These are phyloP conservation scores for Lentinula sp. DNA, from an alignment of 768 basidiomycete genomes.

Conservation along the genomic window DNA sequence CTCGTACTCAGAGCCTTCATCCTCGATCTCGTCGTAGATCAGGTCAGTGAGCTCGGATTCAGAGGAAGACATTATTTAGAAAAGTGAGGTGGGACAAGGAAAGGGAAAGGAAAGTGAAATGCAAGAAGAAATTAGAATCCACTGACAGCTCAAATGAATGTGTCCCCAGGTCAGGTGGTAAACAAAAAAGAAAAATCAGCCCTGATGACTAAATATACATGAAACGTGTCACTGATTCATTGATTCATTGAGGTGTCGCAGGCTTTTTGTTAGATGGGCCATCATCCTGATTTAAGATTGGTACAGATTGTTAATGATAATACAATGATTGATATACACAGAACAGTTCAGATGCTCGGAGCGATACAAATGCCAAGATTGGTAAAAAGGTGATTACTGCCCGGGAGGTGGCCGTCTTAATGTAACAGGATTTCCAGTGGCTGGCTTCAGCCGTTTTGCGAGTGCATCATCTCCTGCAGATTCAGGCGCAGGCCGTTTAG, in stretches of 20 bases:
- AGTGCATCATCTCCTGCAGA: constrained; percentile 3
- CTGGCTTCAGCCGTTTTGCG: constrained; percentile 10
- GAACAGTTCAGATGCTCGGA: no score
- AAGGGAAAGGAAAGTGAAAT: not conserved
- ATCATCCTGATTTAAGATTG: no score
- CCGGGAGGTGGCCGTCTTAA: constrained; percentile 7
- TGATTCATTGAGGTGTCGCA: no score
- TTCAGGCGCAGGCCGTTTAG: constrained; percentile 4
- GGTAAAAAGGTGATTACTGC: not conserved
- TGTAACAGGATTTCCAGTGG: not conserved
- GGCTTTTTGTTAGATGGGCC: no score
- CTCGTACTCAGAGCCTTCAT: not conserved
- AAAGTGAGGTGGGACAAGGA: not conserved
- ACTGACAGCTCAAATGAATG: not conserved
- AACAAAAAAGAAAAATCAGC: not conserved
- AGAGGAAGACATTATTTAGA: not conserved
- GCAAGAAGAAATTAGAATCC: not conserved
- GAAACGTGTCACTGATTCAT: no score
- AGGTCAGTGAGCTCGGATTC: not conserved
- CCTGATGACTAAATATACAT: not conserved
- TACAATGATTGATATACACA: no score
- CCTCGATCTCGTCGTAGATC: not conserved
- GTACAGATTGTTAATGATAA: no score
- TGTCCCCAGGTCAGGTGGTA: not conserved
- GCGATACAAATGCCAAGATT: no score